These are phyloP conservation scores for Cadophora luteo-olivacea DNA, from an alignment of 2,329 filamentous ascomycete species.

Conservation along the genomic window DNA sequence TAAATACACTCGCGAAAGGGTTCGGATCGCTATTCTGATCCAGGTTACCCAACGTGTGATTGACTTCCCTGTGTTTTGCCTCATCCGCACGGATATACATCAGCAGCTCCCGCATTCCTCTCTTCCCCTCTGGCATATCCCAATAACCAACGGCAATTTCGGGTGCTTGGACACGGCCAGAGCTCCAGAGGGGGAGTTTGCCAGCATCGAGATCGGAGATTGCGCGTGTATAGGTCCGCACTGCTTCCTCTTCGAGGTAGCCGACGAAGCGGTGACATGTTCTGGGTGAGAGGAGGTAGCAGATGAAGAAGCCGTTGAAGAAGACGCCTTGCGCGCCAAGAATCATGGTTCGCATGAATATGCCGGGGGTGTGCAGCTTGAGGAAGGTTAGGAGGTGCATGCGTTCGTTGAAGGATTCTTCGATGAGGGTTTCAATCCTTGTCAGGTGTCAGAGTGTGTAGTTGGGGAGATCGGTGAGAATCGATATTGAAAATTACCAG, in stretches of 20 bases:
- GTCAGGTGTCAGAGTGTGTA: neutral
- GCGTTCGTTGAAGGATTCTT: conserved; percentile 89
- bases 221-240: conserved; percentile 90
- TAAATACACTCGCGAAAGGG: conserved; percentile 85
- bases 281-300: conserved; percentile 84
- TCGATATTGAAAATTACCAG: conserved; percentile 51
- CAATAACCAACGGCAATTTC: conserved; percentile 92
- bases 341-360: conserved; percentile 91
- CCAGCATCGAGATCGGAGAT: conserved; percentile 86
- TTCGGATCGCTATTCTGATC: conserved; percentile 87
- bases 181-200: conserved; percentile 77
- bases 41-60: conserved; percentile 93
- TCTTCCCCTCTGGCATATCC: conserved; percentile 85
- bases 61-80: conserved; percentile 88
- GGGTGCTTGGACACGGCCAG: conserved; percentile 69
- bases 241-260: conserved; percentile 96
- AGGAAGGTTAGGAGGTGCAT: conserved; percentile 95
- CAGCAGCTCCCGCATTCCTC: conserved; percentile 85
- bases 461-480: neutral
- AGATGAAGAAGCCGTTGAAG: conserved; percentile 90
- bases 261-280: conserved; percentile 96
- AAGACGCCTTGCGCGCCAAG: conserved; percentile 93
- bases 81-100: conserved; percentile 91
- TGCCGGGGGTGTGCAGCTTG: conserved; percentile 78
- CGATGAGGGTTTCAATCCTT: conserved; percentile 85